Conservation (phyloP, 257 asterid species). For the Marsdenia floribunda region DNA sequence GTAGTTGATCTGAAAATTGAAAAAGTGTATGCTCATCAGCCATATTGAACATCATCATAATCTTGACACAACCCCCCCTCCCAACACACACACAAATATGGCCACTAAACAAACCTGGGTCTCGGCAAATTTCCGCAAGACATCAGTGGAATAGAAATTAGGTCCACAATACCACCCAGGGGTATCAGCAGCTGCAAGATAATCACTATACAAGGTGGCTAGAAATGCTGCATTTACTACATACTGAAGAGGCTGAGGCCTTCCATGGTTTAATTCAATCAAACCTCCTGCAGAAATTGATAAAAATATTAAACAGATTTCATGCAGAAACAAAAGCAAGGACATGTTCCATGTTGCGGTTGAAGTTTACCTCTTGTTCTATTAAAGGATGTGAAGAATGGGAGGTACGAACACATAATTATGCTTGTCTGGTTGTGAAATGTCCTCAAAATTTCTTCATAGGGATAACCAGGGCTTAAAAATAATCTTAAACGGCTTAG, state of each 20-base stretch:
- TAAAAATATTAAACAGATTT: slow-evolving; percentile 3
- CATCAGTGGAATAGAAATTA: slow-evolving; percentile 68
- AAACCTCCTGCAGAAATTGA: slow-evolving; percentile 58
- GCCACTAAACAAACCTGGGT: slow-evolving; percentile 56
- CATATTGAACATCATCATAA: background rate
- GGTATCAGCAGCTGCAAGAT: slow-evolving; percentile 81
- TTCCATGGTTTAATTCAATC: slow-evolving; percentile 84
- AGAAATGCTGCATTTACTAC: slow-evolving; percentile 87
- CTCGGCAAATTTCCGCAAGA: slow-evolving; percentile 74
- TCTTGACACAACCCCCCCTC: too few species aligned
- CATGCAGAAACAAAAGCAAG: background rate
- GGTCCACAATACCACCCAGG: slow-evolving; percentile 99
- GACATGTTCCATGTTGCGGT: background rate
- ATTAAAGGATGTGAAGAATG: slow-evolving; percentile 74
- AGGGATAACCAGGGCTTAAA: slow-evolving; percentile 94
- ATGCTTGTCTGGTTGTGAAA: slow-evolving; percentile 91
- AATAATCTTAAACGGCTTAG: slow-evolving; percentile 83
- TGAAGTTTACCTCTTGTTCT: slow-evolving; percentile 60
- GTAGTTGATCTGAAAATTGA: slow-evolving; percentile 56
- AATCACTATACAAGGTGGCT: slow-evolving; percentile 81
- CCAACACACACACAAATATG: too few species aligned
- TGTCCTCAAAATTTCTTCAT: slow-evolving; percentile 78
- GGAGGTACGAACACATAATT: slow-evolving; percentile 89
- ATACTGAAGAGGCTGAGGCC: slow-evolving; percentile 95
- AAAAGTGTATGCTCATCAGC: background rate